Conservation (phyloP, 805 yeast species). For the Spathaspora girioi region DNA sequence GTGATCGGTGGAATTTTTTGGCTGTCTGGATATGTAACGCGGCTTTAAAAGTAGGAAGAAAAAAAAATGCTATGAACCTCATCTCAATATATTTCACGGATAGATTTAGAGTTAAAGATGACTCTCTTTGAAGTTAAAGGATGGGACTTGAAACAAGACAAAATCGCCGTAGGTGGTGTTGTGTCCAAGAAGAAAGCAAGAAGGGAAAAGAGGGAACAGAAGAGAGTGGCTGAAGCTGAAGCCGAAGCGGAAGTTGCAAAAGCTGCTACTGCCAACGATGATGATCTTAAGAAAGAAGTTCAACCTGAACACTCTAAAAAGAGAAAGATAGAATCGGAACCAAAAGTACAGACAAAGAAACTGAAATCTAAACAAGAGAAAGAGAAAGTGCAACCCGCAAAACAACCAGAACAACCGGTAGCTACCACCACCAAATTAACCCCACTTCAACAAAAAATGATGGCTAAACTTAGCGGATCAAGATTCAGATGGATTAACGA, state of each 20-base stretch:
- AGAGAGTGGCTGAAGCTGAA: constrained; percentile 9
- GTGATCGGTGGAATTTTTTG: no score
- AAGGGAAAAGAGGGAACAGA: constrained; percentile 20
- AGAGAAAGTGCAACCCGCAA: neutral
- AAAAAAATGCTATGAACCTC: no score
- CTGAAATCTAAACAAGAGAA: constrained; percentile 4
- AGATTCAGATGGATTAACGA: constrained; percentile 98
- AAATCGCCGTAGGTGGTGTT: constrained; percentile 45
- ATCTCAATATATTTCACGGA: no score
- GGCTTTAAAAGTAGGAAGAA: neutral
- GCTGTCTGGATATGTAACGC: neutral
- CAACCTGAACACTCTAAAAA: constrained; percentile 5
- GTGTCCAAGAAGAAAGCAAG: constrained; percentile 20
- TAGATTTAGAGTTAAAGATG: constrained; percentile 34
- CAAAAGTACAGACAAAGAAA: constrained; percentile 5
- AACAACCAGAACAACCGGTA: neutral
- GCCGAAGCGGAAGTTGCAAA: constrained; percentile 8
- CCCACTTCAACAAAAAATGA: constrained; percentile 91
- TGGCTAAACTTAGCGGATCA: constrained; percentile 90
- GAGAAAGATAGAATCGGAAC: neutral
- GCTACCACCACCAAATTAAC: constrained; percentile 47
- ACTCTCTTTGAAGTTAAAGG: constrained; percentile 78
- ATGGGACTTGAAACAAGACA: constrained; percentile 62
- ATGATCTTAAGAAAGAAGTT: no score
- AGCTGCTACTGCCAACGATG: constrained; percentile 2